Base-by-base conservation (phyloP, 805 yeast species). In the Wickerhamiella nectarea region DNA sequence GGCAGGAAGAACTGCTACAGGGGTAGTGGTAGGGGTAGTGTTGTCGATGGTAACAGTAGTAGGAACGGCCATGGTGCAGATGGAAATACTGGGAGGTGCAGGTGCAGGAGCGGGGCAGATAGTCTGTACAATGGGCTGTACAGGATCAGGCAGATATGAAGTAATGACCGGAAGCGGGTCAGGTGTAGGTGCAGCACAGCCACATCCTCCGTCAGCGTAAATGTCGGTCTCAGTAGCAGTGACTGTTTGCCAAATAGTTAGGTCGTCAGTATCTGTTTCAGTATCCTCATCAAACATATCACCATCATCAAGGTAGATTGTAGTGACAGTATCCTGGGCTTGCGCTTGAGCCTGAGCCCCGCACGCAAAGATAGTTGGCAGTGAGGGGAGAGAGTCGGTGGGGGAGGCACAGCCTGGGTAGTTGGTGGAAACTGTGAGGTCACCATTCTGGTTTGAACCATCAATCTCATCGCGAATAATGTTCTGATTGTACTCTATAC, bases 201-300 rank as follows among this genome's bases (percentile, higher is more conserved):
- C 31, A 15, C 25, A 28, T 15, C 15, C 39, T 8, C 22, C 39
- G 19, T 38, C 41, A 20, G 12, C 29, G 15, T 20, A 10, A 11
- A 26, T 21, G 11, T 29, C 36, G 9, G 42, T 39, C n/a, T 29
- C 35, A 14, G 42, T 39, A 9, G 42, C 35, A 12, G 36, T 21
- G 18, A 39, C 29, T 21, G 42, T 39, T 15, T 39, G 42, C 36
- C 36, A 39, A 21, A 39, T 31, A 20, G 42, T 39, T 15, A 28
- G n/a, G 17, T 39, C 36, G 26, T 39, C 42, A 7, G 22, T 34
- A 3, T 18, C 35, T 10, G 21, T 26, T 3, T 22, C n/a, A 22
- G 26, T 22, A 28, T 31, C 29, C 36, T 39, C 42, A 15, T 39
- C 42, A 39, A 19, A 20, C 31, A 10, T 7, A 15, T 28, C 31